Evolutionary conservation across 1,284 basidiomycete species (phyloP).

Genomic region (Puccinia horiana): DNA sequence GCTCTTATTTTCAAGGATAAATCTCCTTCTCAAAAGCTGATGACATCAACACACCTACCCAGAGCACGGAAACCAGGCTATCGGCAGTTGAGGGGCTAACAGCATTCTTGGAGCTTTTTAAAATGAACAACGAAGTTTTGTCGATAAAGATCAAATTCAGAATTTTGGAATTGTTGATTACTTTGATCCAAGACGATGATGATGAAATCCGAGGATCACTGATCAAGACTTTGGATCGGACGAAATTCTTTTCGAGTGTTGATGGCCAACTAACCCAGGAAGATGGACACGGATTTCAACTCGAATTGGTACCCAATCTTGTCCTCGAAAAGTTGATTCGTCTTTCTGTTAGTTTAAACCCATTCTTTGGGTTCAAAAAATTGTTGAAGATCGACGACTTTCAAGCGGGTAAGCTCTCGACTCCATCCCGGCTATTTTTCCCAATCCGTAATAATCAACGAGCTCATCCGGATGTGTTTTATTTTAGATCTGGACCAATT

Average conservation of each 20-base stretch:
- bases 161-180: conserved; percentile 30
- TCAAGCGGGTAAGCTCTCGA: conserved; percentile 1
- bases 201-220: conserved; percentile 27
- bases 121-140: neutral
- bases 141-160: neutral
- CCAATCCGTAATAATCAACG: neutral
- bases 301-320: conserved; percentile 24
- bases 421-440: neutral
- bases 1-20: neutral
- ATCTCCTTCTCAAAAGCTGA: neutral
- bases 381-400: conserved; percentile 11
- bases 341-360: neutral
- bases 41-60: too few species aligned
- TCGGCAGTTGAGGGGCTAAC: conserved; percentile 30
- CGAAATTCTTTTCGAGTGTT: neutral
- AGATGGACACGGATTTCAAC: neutral
- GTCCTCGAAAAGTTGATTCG: conserved; percentile 27
- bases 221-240: neutral
- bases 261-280: neutral
- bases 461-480: neutral
- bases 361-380: conserved; percentile 29
- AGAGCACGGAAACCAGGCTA: conserved; percentile 44
- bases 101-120: conserved; percentile 2
- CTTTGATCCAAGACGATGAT: conserved; percentile 46
- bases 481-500: conserved; percentile 27